These are phyloP conservation scores for Protomyces inundatus DNA, from an alignment of 1,139 yeast species.

Conservation along the genomic window DNA sequence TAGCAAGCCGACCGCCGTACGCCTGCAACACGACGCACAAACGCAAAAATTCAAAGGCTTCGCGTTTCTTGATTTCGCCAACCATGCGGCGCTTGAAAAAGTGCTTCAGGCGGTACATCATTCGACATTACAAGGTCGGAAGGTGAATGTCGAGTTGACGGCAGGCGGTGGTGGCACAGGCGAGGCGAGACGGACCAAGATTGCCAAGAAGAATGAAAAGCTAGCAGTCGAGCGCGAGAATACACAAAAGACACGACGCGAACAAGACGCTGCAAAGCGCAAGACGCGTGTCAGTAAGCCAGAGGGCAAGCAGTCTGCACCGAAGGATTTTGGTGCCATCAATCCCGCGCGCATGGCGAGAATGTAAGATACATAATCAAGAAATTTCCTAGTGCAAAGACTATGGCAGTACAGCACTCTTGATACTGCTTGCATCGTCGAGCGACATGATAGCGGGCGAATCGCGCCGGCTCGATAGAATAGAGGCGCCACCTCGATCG, in stretches of 20 bases:
- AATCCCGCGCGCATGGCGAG: not conserved
- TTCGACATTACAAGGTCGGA: constrained; percentile 58
- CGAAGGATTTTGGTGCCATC: not conserved
- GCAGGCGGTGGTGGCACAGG: constrained; percentile 99
- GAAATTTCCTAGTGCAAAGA: not conserved
- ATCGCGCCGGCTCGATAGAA: not conserved
- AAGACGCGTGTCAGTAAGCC: not conserved
- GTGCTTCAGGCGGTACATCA: constrained; percentile 74
- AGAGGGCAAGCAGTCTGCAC: not conserved
- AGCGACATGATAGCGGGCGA: not conserved
- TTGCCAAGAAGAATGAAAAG: constrained; percentile 72
- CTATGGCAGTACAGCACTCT: not conserved
- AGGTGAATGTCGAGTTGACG: constrained; percentile 88
- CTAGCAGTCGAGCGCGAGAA: constrained; percentile 39
- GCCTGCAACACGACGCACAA: constrained; percentile 58
- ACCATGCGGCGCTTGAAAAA: constrained; percentile 62
- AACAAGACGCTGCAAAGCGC: constrained; percentile 15
- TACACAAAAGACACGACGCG: constrained; percentile 19
- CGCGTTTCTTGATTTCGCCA: constrained; percentile 82
- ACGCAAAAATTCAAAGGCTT: constrained; percentile 50
- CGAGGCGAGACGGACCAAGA: constrained; percentile 59
- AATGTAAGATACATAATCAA: not conserved
- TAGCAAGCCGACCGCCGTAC: constrained; percentile 56
- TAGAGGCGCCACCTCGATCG: not conserved
- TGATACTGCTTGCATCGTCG: not conserved